Conservation (phyloP, 306 rosid genomes). For the Phaseolus lunatus region DNA sequence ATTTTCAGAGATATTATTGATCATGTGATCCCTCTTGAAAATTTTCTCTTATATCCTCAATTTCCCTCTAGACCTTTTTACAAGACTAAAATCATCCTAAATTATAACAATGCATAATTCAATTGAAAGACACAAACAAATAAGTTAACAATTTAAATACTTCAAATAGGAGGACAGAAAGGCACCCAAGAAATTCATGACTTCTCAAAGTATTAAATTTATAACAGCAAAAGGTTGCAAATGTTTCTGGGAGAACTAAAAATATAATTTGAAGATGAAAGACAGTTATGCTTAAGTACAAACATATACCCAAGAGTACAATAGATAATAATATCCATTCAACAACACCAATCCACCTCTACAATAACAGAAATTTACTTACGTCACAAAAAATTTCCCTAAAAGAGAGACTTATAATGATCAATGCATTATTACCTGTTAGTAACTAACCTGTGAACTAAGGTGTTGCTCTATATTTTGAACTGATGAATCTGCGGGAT, state of each 20-base stretch:
- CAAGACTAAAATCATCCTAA: constrained; percentile 3
- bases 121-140: not conserved
- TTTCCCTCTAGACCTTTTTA: not conserved
- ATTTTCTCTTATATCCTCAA: not conserved
- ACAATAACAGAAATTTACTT: constrained; percentile 30
- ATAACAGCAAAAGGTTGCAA: not conserved
- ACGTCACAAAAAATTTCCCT: constrained; percentile 26
- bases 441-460: constrained; percentile 67
- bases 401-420: constrained; percentile 35
- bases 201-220: constrained; percentile 33
- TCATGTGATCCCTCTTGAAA: not conserved
- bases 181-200: constrained; percentile 21
- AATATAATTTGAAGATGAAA: constrained; percentile 6
- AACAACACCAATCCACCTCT: constrained; percentile 32
- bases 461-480: constrained; percentile 64
- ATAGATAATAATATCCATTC: constrained; percentile 1
- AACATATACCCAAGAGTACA: constrained; percentile 7
- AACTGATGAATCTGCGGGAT: constrained; percentile 49
- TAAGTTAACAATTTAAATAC: constrained; percentile 21
- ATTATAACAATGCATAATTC: not conserved
- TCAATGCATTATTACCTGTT: constrained; percentile 42
- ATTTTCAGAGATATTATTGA: not conserved
- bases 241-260: constrained; percentile 28
- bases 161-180: not conserved
- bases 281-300: constrained; percentile 3